Conservation (phyloP, 2,329 filamentous ascomycete species). For the Niveomyces coronatus region DNA sequence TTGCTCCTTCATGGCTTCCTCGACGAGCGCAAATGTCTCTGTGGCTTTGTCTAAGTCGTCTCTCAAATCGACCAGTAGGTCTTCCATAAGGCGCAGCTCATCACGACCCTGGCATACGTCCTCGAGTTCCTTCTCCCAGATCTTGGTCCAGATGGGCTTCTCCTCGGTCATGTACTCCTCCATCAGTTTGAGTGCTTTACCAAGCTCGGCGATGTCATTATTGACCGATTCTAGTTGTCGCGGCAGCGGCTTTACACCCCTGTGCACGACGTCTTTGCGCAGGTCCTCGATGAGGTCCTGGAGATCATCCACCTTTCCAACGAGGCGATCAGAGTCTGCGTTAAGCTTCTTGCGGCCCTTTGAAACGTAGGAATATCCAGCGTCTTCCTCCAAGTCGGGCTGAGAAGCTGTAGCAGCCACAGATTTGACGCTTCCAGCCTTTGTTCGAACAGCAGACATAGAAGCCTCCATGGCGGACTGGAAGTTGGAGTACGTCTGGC, state of each 20-base stretch:
- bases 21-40: conserved; percentile 88
- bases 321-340: conserved; percentile 79
- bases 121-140: conserved; percentile 97
- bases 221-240: conserved; percentile 81
- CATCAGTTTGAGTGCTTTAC: conserved; percentile 84
- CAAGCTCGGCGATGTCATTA: conserved; percentile 74
- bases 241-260: conserved; percentile 83
- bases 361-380: conserved; percentile 78
- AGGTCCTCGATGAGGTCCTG: conserved; percentile 95
- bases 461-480: conserved; percentile 79
- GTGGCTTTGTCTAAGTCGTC: conserved; percentile 92
- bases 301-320: conserved; percentile 89
- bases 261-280: conserved; percentile 89
- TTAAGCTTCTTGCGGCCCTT: conserved; percentile 79
- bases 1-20: conserved; percentile 97
- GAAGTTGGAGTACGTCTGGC: conserved; percentile 89
- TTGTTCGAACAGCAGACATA: conserved; percentile 73
- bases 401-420: conserved; percentile 60
- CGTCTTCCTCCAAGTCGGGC: conserved; percentile 63
- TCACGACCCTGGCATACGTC: conserved; percentile 93
- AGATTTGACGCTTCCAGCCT: conserved; percentile 71
- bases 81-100: conserved; percentile 91
- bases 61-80: conserved; percentile 81
- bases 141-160: conserved; percentile 97
- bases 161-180: conserved; percentile 85